Percentiles rank a stretch among this genome's conserved stretches.
Conservation (phyloP, 208 protist species). For the Crithidia thermophila region DNA sequence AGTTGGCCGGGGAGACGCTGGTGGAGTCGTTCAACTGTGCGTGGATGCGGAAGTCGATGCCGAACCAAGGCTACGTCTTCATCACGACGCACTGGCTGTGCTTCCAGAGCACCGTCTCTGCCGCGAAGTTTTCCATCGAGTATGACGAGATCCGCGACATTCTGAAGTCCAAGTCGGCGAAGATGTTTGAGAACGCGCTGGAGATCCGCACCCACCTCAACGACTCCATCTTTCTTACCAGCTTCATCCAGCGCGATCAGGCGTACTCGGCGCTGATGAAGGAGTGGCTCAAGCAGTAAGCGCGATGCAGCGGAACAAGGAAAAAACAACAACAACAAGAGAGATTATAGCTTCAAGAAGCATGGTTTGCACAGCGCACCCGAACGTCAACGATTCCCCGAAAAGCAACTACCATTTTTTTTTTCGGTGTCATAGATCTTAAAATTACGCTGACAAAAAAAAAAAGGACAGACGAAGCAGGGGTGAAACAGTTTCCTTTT, state of each 20-base stretch:
- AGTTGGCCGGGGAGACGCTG: constrained; percentile 58
- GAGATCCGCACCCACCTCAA: constrained; percentile 70
- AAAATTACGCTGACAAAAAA: too few relatives aligned
- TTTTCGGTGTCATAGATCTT: too few relatives aligned
- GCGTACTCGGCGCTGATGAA: constrained; percentile 74
- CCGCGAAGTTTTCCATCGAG: constrained; percentile 60
- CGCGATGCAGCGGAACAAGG: not conserved
- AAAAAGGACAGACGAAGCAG: too few relatives aligned
- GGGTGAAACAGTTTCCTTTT: too few relatives aligned
- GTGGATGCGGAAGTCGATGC: constrained; percentile 41
- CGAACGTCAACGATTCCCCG: too few relatives aligned
- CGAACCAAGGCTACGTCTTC: constrained; percentile 64
- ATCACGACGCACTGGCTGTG: constrained; percentile 73
- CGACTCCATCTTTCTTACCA: constrained; percentile 61
- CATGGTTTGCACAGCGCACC: too few relatives aligned
- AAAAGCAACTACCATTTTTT: too few relatives aligned
- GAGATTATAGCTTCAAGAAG: too few relatives aligned
- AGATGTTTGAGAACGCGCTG: constrained; percentile 75
- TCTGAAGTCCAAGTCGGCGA: constrained; percentile 62
- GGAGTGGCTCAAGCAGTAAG: constrained; percentile 71
- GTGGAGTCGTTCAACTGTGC: constrained; percentile 65
- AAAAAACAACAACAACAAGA: not conserved
- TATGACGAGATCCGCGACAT: constrained; percentile 88
- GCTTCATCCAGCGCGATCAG: constrained; percentile 73
- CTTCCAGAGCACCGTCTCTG: constrained; percentile 50